Base-by-base conservation (phyloP, 257 asterid genomes). In the Plantago elongata region DNA sequence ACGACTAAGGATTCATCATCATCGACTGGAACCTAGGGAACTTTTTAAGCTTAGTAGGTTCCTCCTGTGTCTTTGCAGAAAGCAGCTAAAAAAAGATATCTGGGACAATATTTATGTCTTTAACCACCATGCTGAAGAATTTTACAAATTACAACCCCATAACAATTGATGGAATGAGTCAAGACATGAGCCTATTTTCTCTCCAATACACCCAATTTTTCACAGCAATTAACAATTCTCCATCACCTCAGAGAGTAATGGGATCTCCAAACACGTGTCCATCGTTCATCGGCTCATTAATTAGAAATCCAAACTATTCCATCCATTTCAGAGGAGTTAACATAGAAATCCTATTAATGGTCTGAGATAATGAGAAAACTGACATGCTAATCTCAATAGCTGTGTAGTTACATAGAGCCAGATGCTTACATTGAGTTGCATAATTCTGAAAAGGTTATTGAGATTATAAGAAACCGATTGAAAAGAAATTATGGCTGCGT, bases 181-280 rank as follows among this genome's bases (percentile, higher is more conserved):
- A 64, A 66, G 78, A 62, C 52, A 67, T 61, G 14, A 60, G 50
- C 86, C 95, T 81, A 47, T 66, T 77, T 83, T 64, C 43, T 38
- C 86, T 86, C 88, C 73, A 67, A 16, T 59, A 61, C 34, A 76
- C 63, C 68, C 78, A 74, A 65, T 57, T 72, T 40, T 34, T 51
- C 57, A 29, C 45, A 59, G 58, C 69, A 37, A 22, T 61, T 63
- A 67, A 54, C 65, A 69, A 69, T 70, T 77, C 72, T 46, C 44
- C 75, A 60, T 64, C 16, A 40, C 51, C 61, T 80, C 82, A 80
- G 13, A 80, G 13, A 66, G 69, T 63, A 61, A 30, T 74, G 66
- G 84, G 85, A 80, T 79, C 77, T 81, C 84, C 90, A 79, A 70
- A 75, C 84, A 82, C 83, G 82, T 80, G 90, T 78, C 74, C 45